Base-by-base conservation (phyloP, 352 stramenopile genomes). In the Phytophthora sp. region DNA sequence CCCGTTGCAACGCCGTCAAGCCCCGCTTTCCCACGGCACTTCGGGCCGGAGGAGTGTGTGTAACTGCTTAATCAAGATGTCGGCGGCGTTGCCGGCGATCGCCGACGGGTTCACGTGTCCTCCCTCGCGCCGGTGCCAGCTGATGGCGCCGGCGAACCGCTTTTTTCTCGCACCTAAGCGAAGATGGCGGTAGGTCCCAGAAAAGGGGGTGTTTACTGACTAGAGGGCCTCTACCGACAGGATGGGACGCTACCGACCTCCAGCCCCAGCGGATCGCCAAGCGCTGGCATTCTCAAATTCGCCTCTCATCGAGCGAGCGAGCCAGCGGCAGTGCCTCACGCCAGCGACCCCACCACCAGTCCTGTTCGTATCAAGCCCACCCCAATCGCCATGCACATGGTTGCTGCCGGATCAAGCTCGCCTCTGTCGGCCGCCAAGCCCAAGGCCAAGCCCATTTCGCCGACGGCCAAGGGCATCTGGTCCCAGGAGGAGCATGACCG, bases 401-500 rank as follows among this genome's bases (percentile, higher is more conserved):
- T 76, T 45, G 63, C 63, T 50, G 43, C 44, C 39, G 50, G 53
- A 54, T 64, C 63, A 38, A 70, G 53, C 39, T 73, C 67, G 21
- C 67, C 67, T 7, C 4, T 69, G 31, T 51, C 61, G 38, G 43
- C 51, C 13, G 31, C 51, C 35, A 60, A 55, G 31, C 24, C 63
- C 18, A 54, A 57, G 48, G 3, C 63, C n/a, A 61, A 61, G 35
- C 28, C 63, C 42, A 69, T 76, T 50, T 76, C 68, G 26, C 68
- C 68, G 17, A 70, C 68, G 20, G 51, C 63, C 48, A 82, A 77
- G 30, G 82, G 77, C 4, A 87, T 84, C 53, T 91, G 82, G 82
- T 84, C 82, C 4, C 65, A 68, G 21, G 79, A 87, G 20, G 83
- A 92, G 61, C 83, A 92, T 50, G 83, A 90, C 35, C 80, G 83